Evolutionary conservation across 2,329 filamentous ascomycete genomes (phyloP), one percentile per base, ranked within the genome.

Genomic region (Trichoderma afroharzianum): DNA sequence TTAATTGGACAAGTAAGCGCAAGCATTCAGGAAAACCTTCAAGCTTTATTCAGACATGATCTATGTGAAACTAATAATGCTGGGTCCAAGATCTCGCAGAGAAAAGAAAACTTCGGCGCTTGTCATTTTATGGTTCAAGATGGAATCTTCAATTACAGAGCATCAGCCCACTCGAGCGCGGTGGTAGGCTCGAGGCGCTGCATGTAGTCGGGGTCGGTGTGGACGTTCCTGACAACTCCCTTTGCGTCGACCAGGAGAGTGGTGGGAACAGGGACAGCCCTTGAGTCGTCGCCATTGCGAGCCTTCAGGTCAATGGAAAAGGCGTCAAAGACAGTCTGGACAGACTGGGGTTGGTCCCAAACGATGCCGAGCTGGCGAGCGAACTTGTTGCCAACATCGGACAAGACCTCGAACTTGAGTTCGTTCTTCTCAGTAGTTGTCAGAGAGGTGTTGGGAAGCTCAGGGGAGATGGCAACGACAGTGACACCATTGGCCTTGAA

Each of bases 131-230:
- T 12, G 3, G 2, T 15, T 21, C 28, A 33, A 8, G 36, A 24
- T 11, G 6, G 1, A 28, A 18, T 36, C 0, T 18, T 24, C 0
- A 3, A 3, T 21, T 63, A 63, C 14, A 70, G 3, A 70, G 43
- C 39, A 62, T 62, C 55, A 21, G 14, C 12, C 68, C 68, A 70
- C 24, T 53, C n/a, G 24, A 68, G 66, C 12, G 66, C 66, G 24
- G 36, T 61, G 8, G 53, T 47, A 18, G 66, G 36, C 36, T 68
- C 66, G 12, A 68, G 53, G 11, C 66, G 26, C 33, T 61, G 55
- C 66, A 32, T 59, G n/a, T 68, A 68, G n/a, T 68, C 55, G 4
- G 66, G 66, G 6, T 68, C 55, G 26, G 26, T 61, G n/a, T 68
- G 53, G 8, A 61, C 8, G 55, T 68, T 68, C 7, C 66, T 30